phyloP scores from a whole-genome alignment of 352 stramenopile genomes.

The Phytophthora sojae region DNA sequence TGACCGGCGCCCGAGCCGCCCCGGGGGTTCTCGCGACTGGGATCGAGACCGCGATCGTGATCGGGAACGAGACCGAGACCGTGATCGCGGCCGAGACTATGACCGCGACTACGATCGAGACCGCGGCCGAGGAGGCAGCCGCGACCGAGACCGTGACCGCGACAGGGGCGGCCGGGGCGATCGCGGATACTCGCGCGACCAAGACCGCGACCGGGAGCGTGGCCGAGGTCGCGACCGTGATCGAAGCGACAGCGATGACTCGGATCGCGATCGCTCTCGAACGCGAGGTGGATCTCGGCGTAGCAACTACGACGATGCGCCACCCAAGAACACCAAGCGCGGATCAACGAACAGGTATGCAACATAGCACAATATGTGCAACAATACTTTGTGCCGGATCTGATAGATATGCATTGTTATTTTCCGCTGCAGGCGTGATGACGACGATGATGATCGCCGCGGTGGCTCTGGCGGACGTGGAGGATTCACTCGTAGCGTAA shows the following conservation, averaged over 20 bases:
- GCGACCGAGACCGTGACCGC: slow-evolving; percentile 39
- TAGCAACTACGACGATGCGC: slow-evolving; percentile 48
- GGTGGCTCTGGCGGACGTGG: slow-evolving; percentile 19
- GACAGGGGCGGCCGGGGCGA: slow-evolving; percentile 48
- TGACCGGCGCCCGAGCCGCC: slow-evolving; percentile 39
- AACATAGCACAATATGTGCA: neutral
- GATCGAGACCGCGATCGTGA: slow-evolving; percentile 45
- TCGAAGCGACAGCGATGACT: slow-evolving; percentile 35
- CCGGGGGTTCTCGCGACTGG: slow-evolving; percentile 41
- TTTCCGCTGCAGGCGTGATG: slow-evolving; percentile 40
- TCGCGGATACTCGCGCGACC: slow-evolving; percentile 43
- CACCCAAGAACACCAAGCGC: slow-evolving; percentile 45
- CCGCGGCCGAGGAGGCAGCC: slow-evolving; percentile 41
- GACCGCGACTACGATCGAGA: slow-evolving; percentile 42
- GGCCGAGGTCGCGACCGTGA: slow-evolving; percentile 25
- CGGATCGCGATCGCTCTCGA: slow-evolving; percentile 41
- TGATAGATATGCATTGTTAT: slow-evolving; percentile 1
- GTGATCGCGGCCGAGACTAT: slow-evolving; percentile 40
- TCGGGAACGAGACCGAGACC: slow-evolving; percentile 37
- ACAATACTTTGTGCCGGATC: neutral
- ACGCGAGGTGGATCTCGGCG: slow-evolving; percentile 26
- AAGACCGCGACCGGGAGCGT: slow-evolving; percentile 41
- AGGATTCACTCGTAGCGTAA: slow-evolving; percentile 52
- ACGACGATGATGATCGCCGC: slow-evolving; percentile 66
- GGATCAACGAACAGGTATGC: slow-evolving; percentile 18